Evolutionary conservation across 192 early-diverging fungal species (phyloP).

Genomic region (Geranomyces michiganensis): DNA sequence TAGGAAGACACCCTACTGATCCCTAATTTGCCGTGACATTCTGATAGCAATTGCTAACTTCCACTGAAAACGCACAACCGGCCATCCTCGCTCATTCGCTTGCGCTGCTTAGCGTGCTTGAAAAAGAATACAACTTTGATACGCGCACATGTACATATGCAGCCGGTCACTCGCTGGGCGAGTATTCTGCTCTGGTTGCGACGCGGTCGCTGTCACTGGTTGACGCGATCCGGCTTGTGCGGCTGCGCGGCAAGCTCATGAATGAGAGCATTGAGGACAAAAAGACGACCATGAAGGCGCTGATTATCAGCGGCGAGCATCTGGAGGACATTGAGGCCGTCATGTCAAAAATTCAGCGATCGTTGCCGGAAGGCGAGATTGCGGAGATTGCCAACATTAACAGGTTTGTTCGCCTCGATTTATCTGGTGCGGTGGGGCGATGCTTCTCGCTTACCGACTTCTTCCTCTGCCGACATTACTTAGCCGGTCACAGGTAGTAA

Average conservation of each 20-base stretch:
- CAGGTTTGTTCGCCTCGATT: conserved; percentile 42
- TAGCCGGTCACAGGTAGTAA: conserved; percentile 62
- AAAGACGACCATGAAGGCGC: conserved; percentile 85
- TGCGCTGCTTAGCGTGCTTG: conserved; percentile 81
- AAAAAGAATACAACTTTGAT: conserved; percentile 81
- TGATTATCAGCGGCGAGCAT: conserved; percentile 74
- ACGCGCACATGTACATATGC: conserved; percentile 76
- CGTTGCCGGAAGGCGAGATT: conserved; percentile 70
- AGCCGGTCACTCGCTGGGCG: conserved; percentile 92
- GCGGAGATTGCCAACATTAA: conserved; percentile 91
- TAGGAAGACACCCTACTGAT: too few relatives aligned
- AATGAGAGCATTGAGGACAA: conserved; percentile 70
- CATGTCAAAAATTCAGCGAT: conserved; percentile 65
- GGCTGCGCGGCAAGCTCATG: conserved; percentile 88
- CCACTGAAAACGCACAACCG: conserved; percentile 84
- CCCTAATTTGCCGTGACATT: neutral
- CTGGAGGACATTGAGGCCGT: conserved; percentile 71
- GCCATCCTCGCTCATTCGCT: conserved; percentile 90
- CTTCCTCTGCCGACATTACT: neutral
- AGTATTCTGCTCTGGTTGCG: conserved; percentile 75
- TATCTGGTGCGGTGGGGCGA: neutral
- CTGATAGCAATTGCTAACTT: conserved; percentile 52
- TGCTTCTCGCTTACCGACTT: conserved; percentile 13
- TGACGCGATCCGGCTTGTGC: conserved; percentile 86
- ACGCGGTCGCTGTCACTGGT: conserved; percentile 53